A percentile compares a stretch with the other conserved stretches of the same genome.
These are phyloP conservation scores for Triangularia verruculosa DNA, from an alignment of 2,329 filamentous ascomycete species.

Conservation along the genomic window DNA sequence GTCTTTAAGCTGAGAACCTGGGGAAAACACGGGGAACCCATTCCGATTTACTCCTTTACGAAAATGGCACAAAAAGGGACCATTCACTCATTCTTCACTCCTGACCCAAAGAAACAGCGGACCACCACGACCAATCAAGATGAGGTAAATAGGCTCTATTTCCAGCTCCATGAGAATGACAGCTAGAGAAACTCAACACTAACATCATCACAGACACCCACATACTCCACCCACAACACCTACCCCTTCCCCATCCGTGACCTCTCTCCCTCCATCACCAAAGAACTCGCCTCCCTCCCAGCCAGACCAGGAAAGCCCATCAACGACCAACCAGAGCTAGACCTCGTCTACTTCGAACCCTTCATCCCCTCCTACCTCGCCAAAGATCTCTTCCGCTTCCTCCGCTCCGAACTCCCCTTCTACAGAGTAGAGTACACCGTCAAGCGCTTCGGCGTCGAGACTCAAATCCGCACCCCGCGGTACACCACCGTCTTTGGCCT, in stretches of 20 bases:
- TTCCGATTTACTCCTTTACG: background rate
- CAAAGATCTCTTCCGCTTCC: conserved; percentile 64
- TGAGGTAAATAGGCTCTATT: background rate
- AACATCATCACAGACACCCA: conserved; percentile 21
- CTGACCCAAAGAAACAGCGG: conserved; percentile 43
- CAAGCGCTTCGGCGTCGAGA: conserved; percentile 60
- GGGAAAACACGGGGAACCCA: background rate
- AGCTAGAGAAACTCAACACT: background rate
- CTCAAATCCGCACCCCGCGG: conserved; percentile 55
- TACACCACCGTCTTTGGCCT: conserved; percentile 57
- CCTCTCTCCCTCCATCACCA: conserved; percentile 39
- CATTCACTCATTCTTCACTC: conserved; percentile 66
- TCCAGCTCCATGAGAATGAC: background rate
- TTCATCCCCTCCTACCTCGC: conserved; percentile 60
- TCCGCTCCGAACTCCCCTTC: conserved; percentile 69
- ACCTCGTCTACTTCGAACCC: conserved; percentile 73
- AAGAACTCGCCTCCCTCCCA: conserved; percentile 45
- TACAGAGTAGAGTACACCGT: conserved; percentile 74
- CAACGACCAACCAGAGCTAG: conserved; percentile 66
- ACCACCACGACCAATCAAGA: conserved; percentile 17
- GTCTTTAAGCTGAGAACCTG: background rate
- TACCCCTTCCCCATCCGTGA: conserved; percentile 52
- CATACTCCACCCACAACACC: conserved; percentile 40
- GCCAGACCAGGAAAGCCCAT: conserved; percentile 53
- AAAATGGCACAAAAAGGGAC: conserved; percentile 55